Conservation (phyloP, 495 filamentous ascomycete genomes). For the Parathielavia appendiculata region DNA sequence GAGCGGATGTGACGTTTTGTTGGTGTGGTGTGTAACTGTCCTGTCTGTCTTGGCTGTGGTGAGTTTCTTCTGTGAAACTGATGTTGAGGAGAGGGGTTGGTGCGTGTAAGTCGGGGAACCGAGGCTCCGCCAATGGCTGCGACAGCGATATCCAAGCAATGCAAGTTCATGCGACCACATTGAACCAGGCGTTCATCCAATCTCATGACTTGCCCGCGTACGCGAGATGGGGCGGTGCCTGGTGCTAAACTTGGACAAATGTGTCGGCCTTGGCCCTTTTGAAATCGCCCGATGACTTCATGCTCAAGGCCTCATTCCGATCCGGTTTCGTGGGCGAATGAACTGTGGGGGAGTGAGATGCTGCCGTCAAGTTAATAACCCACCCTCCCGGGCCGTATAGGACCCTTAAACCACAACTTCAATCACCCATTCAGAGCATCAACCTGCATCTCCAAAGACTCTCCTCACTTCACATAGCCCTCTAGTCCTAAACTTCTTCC, state of each 20-base stretch:
- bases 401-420: conserved; percentile 5
- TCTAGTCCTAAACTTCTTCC: background rate
- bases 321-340: conserved; percentile 21
- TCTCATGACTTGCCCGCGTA: background rate
- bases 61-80: no score
- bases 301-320: conserved; percentile 12
- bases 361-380: conserved; percentile 16
- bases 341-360: conserved; percentile 2
- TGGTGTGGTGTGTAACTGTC: background rate
- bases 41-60: background rate
- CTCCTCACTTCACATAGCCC: background rate
- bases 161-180: conserved; percentile 13
- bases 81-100: background rate
- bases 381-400: conserved; percentile 5
- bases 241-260: conserved; percentile 9
- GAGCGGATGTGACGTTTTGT: conserved; percentile 10
- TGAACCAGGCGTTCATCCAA: background rate
- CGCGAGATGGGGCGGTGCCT: background rate
- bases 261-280: background rate
- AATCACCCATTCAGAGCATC: background rate
- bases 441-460: conserved; percentile 2
- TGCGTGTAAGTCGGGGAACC: background rate
- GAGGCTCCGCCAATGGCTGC: background rate
- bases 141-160: background rate
- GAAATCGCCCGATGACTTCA: conserved; percentile 25